Evolutionary conservation across 208 protist genomes (phyloP).

Genomic region (Leishmania braziliensis): DNA sequence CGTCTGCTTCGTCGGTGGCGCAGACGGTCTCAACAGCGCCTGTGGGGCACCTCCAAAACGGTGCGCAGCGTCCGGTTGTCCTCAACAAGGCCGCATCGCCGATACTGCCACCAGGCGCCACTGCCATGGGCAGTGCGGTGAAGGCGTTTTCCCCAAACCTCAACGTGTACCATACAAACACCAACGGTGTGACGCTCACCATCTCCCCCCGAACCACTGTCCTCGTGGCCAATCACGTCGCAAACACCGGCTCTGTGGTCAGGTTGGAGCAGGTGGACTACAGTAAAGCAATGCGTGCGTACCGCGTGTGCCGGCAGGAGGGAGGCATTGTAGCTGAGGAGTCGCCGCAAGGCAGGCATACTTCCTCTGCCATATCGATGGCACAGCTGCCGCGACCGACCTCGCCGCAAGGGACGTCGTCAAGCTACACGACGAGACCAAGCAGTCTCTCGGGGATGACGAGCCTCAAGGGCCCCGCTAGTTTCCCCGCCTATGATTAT

Average conservation of each 20-base stretch:
- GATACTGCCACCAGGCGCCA: background rate
- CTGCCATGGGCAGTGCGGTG: background rate
- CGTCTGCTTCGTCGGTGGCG: background rate
- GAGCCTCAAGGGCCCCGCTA: background rate
- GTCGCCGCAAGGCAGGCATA: background rate
- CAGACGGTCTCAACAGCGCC: background rate
- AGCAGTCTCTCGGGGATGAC: background rate
- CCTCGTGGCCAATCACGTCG: conserved; percentile 50
- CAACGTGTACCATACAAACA: conserved; percentile 21
- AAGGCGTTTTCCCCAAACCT: conserved; percentile 15
- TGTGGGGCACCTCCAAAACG: background rate
- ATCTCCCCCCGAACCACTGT: conserved; percentile 32
- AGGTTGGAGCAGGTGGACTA: conserved; percentile 67
- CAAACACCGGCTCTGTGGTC: conserved; percentile 64
- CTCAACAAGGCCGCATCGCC: background rate
- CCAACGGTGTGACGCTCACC: background rate
- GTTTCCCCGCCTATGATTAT: background rate
- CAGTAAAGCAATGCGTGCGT: conserved; percentile 76
- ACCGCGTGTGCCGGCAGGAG: conserved; percentile 58
- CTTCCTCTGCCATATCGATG: background rate
- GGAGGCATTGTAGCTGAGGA: conserved; percentile 6
- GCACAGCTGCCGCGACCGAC: background rate
- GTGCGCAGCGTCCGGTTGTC: background rate
- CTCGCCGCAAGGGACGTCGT: background rate
- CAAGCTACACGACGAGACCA: background rate